Base-by-base conservation (phyloP, 495 filamentous ascomycete genomes). In the Penicillium salamii region DNA sequence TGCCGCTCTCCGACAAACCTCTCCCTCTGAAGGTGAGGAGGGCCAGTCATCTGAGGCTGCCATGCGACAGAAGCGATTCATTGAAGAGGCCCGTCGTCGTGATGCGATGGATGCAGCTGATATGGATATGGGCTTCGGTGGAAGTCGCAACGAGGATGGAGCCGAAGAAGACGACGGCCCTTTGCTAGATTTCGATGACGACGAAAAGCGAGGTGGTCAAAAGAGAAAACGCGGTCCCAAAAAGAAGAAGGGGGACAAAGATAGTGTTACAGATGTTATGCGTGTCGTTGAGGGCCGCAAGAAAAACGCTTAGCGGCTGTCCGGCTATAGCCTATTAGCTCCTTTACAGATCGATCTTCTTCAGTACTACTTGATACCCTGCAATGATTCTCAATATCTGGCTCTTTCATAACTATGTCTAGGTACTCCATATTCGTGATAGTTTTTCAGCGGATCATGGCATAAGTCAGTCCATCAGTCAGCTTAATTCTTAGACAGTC, bases 61-160 rank as follows among this genome's bases (percentile, higher is more conserved):
- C 32, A 82, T 81, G 46, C 86, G 85, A 19, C 82, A 85, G 15
- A 83, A 81, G 60, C 83, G 82, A 50, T 86, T 96, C 71, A 70
- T 96, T 8, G 80, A 88, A 54, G 79, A 83, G 36, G 69, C 67
- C 5, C 67, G 62, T 20, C 69, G 70, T 6, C 65, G 60, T 5
- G 79, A 84, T 35, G 87, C 87, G 52, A 79, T 91, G 35, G 93
- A 98, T 69, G 83, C 88, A 9, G 88, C 91, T 35, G 93, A 98
- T 68, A 80, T 98, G 72, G 93, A 98, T 57, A 75, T 96, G 67
- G 93, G 90, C 26, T 97, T 98, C 62, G 93, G 95, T 6, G 86
- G 85, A 13, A 90, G 85, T 54, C 80, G 90, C 18, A 79, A 85
- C 49, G 90, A 86, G 38, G 91, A 95, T 57, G 86, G 85, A 33